Conservation (phyloP, 2,329 filamentous ascomycete species). For the Myriangium duriaei region DNA sequence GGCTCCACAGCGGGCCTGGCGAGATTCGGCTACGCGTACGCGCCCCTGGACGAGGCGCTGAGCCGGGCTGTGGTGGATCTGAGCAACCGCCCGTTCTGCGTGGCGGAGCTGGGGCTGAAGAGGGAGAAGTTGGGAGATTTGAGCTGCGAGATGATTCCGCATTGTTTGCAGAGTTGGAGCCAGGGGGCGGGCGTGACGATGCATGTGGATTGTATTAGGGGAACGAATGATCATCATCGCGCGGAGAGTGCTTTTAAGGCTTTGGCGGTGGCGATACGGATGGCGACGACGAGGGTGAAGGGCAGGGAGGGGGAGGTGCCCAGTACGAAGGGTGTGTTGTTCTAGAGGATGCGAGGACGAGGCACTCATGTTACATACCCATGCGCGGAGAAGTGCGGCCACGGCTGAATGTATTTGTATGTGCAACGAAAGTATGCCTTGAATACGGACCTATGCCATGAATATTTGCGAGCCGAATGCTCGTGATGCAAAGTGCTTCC, state of each 20-base stretch:
- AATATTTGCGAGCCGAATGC: no score
- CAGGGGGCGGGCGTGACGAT: conserved; percentile 83
- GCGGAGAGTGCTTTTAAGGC: conserved; percentile 98
- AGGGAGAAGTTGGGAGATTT: conserved; percentile 90
- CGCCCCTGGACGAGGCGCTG: conserved; percentile 87
- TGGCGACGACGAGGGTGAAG: conserved; percentile 60
- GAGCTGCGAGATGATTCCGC: conserved; percentile 92
- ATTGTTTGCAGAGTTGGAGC: conserved; percentile 89
- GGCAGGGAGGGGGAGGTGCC: conserved; percentile 85
- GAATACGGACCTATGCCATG: no score
- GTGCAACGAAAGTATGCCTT: no score
- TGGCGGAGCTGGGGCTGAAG: conserved; percentile 71
- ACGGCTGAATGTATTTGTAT: no score
- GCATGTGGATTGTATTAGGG: conserved; percentile 84
- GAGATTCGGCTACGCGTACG: conserved; percentile 84
- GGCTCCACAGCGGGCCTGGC: conserved; percentile 68
- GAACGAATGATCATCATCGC: conserved; percentile 89
- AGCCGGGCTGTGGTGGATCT: conserved; percentile 90
- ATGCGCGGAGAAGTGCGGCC: no score
- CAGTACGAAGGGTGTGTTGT: conserved; percentile 88
- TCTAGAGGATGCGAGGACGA: conserved; percentile 18
- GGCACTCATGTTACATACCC: neutral
- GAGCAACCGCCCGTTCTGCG: conserved; percentile 77
- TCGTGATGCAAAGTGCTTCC: no score
- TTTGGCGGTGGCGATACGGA: conserved; percentile 69